Evolutionary conservation across 192 early-diverging fungal species (phyloP).

Genomic region (Rhizophlyctis rosea): DNA sequence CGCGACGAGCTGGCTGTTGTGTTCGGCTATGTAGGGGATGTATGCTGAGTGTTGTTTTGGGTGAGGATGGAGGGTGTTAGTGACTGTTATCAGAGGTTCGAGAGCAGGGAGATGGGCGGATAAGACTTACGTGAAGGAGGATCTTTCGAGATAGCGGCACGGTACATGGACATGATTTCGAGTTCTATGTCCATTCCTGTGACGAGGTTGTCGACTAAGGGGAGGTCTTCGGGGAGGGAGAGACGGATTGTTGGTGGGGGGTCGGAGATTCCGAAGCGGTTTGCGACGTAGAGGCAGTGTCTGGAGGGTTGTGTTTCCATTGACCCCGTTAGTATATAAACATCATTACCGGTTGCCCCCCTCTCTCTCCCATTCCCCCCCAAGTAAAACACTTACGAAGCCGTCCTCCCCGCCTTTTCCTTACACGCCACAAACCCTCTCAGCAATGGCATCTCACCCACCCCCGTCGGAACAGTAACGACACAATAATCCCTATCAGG

Average conservation of each 20-base stretch:
- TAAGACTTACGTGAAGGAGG: background rate
- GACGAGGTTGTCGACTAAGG: background rate
- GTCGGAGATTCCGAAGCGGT: slow-evolving; percentile 35
- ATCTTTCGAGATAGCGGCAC: background rate
- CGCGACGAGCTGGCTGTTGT: no score
- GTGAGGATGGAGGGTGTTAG: background rate
- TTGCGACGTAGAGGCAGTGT: slow-evolving; percentile 42
- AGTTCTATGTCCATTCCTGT: no score
- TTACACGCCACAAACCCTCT: slow-evolving; percentile 30
- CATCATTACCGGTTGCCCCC: no score
- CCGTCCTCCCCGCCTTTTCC: slow-evolving; percentile 25
- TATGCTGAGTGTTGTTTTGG: no score
- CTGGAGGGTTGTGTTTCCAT: no score
- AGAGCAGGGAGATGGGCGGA: background rate
- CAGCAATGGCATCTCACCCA: slow-evolving; percentile 41
- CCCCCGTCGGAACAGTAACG: slow-evolving; percentile 39
- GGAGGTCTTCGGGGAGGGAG: background rate
- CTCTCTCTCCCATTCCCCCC: background rate
- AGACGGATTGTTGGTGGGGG: no score
- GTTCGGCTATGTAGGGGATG: no score
- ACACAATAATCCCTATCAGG: slow-evolving; percentile 51
- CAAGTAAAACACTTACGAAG: slow-evolving; percentile 26
- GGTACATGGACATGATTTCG: background rate
- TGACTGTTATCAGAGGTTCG: background rate
- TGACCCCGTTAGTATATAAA: slow-evolving; percentile 1